A percentile compares a stretch with the other conserved stretches of the same genome.
phyloP scores from a whole-genome alignment of 768 basidiomycete species.

The Strobilomyces echinocephalus region DNA sequence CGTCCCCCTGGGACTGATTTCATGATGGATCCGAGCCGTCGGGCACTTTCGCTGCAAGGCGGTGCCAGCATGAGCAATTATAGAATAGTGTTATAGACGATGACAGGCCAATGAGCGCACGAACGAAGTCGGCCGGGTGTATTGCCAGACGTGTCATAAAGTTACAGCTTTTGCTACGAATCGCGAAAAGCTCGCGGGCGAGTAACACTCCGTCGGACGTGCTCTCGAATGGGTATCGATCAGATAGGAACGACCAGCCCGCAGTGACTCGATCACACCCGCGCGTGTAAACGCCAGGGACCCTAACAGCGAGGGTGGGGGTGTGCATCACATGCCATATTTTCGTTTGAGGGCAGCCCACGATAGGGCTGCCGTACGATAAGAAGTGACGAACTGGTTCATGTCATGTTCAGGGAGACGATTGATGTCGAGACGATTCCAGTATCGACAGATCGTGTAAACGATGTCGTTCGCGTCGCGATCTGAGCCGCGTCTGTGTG shows the following conservation, averaged over 20 bases:
- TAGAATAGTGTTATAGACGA: constrained; percentile 3
- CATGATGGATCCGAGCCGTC: constrained; percentile 14
- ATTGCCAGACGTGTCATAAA: constrained; percentile 13
- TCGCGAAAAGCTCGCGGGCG: constrained; percentile 8
- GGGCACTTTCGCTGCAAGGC: background rate
- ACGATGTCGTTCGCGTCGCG: constrained; percentile 75
- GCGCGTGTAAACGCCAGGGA: background rate
- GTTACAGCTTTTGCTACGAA: constrained; percentile 20
- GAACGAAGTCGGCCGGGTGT: constrained; percentile 9
- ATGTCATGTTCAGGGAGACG: constrained; percentile 84
- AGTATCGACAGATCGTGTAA: constrained; percentile 66
- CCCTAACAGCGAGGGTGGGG: background rate
- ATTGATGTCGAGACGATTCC: constrained; percentile 82
- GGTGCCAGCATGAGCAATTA: background rate
- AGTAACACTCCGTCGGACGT: constrained; percentile 14
- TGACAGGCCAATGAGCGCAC: background rate
- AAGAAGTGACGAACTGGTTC: constrained; percentile 63
- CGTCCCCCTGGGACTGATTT: background rate
- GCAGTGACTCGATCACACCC: constrained; percentile 1
- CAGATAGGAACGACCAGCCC: constrained; percentile 24
- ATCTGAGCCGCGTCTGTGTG: constrained; percentile 58
- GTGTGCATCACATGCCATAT: constrained; percentile 50
- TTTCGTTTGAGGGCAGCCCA: constrained; percentile 75
- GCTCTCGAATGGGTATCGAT: constrained; percentile 21
- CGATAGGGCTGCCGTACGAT: constrained; percentile 58